Evolutionary conservation across 1,139 yeast species (phyloP), one percentile per base, ranked within the genome.

Genomic region (Hyphopichia fennica): DNA sequence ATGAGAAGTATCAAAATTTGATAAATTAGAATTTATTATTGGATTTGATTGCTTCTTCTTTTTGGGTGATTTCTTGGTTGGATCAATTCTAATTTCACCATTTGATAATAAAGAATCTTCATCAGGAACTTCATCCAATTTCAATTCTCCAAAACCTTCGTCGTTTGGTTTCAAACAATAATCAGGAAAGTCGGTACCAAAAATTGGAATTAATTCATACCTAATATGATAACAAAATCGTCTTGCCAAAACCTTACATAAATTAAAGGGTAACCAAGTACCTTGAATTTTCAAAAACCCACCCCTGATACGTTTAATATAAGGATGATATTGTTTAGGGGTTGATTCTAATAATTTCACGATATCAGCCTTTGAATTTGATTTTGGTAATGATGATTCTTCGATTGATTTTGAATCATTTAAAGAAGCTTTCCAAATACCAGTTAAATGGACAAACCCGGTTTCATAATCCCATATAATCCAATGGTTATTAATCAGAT

Each of bases 261-360:
- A 71, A 14, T 76, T 76, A 58, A 68, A 85, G 1, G 96, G 95
- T 34, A 90, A 67, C 97, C 97, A 91, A 4, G 96, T 89, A 2
- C 98, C 98, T 66, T 91, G 98, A 53, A 91, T 88, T 69, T 89
- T 90, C 52, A 91, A 75, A 55, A 83, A 88, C 3, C 97, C 98
- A 36, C 98, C 98, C 43, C 97, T 70, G 17, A 90, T 89, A 39
- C 96, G 75, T 52, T 82, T 80, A 42, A 89, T 79, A 34, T 78
- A 78, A 25, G 68, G 69, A 33, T 83, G 88, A 60, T 78, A 80
- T 51, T 77, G 65, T 54, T 78, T 84, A 4, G 90, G 95, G 23
- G 86, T 82, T 41, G 84, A 80, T 57, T 87, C 95, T 34, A 87
- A 69, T 37, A 87, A 67, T 60, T 82, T 83, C 43, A 84, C 88